Conservation (phyloP, 768 basidiomycete species). For the Panaeolus papilionaceus region DNA sequence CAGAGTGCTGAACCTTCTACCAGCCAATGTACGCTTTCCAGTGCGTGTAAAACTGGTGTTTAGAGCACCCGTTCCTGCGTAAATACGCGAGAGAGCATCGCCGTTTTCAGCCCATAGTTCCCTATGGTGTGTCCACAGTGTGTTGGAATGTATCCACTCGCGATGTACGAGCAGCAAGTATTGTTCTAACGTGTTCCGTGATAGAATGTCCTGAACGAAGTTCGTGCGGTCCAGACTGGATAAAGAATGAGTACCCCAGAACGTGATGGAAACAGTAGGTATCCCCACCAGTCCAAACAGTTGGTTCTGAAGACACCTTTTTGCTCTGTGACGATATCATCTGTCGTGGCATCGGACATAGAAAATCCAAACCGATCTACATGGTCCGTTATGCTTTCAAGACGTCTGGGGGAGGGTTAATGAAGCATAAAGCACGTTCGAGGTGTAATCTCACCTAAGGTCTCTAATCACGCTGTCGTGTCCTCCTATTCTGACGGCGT, state of each 20-base stretch:
- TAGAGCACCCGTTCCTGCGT: conserved; percentile 91
- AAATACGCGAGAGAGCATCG: conserved; percentile 90
- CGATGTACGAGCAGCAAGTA: conserved; percentile 81
- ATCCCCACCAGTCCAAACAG: conserved; percentile 87
- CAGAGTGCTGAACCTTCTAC: conserved; percentile 40
- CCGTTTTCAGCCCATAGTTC: conserved; percentile 98
- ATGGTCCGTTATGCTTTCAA: conserved; percentile 63
- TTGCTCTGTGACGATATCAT: conserved; percentile 85
- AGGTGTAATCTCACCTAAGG: conserved; percentile 52
- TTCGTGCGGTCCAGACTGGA: conserved; percentile 94
- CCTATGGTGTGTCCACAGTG: conserved; percentile 87
- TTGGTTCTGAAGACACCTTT: conserved; percentile 94
- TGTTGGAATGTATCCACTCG: conserved; percentile 72
- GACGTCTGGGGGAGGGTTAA: conserved; percentile 47
- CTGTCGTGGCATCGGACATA: conserved; percentile 69
- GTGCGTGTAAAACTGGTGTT: conserved; percentile 96
- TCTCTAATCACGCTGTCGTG: conserved; percentile 87
- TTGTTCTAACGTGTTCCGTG: conserved; percentile 78
- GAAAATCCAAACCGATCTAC: conserved; percentile 88
- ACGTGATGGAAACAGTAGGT: conserved; percentile 14
- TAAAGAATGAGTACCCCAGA: not conserved
- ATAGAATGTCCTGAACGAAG: conserved; percentile 95
- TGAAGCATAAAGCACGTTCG: conserved; percentile 13
- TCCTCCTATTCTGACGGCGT: conserved; percentile 77
- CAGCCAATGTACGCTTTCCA: conserved; percentile 92